These are phyloP conservation scores for Daldinia caldariorum DNA, from an alignment of 495 filamentous ascomycete genomes.

Conservation along the genomic window DNA sequence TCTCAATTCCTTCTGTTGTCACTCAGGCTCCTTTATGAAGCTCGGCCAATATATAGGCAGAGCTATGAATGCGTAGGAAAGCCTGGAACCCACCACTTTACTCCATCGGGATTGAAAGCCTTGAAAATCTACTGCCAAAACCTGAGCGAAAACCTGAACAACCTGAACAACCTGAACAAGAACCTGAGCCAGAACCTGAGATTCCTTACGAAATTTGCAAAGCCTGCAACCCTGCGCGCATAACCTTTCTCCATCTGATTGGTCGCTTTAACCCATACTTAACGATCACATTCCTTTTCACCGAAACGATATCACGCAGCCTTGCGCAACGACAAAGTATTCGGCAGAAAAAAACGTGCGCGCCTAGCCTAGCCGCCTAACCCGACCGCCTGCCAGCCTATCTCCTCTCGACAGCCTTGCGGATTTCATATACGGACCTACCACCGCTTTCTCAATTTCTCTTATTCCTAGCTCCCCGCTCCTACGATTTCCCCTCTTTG, in stretches of 20 bases:
- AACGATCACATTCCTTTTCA: slow-evolving; percentile 28
- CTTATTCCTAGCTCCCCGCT: slow-evolving; percentile 12
- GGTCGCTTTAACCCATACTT: slow-evolving; percentile 18
- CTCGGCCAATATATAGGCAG: slow-evolving; percentile 44
- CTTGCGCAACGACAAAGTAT: slow-evolving; percentile 26
- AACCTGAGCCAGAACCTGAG: slow-evolving; percentile 24
- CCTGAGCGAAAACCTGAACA: too few relatives aligned
- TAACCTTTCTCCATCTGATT: slow-evolving; percentile 24
- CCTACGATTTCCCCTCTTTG: slow-evolving; percentile 18
- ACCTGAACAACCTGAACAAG: neutral
- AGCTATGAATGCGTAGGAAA: slow-evolving; percentile 42
- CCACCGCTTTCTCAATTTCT: slow-evolving; percentile 21
- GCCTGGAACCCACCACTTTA: slow-evolving; percentile 45
- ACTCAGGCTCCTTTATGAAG: slow-evolving; percentile 33
- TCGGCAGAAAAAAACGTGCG: slow-evolving; percentile 22
- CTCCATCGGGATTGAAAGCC: slow-evolving; percentile 32
- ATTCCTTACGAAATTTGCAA: slow-evolving; percentile 9
- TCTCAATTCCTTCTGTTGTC: slow-evolving; percentile 39
- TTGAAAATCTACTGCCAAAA: too few relatives aligned
- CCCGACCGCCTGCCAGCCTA: slow-evolving; percentile 35
- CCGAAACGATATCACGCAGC: slow-evolving; percentile 34
- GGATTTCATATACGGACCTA: slow-evolving; percentile 27
- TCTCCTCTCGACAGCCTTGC: slow-evolving; percentile 31
- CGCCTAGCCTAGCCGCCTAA: slow-evolving; percentile 29
- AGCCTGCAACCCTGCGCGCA: slow-evolving; percentile 18